phyloP scores from a whole-genome alignment of 768 basidiomycete species.

The Mycena belliarum region DNA sequence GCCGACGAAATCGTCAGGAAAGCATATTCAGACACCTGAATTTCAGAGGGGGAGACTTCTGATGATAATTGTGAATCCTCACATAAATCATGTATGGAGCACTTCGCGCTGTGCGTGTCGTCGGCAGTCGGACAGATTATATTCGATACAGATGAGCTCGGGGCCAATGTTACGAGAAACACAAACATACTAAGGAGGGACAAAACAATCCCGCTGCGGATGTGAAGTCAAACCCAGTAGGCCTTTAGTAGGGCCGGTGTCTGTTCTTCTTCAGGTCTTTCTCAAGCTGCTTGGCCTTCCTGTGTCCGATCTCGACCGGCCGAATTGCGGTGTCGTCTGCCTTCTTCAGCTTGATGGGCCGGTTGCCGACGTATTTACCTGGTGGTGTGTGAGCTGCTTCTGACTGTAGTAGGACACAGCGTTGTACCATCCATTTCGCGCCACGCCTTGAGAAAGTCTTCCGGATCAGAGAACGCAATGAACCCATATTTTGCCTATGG shows the following conservation, averaged over 20 bases:
- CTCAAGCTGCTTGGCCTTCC: conserved; percentile 89
- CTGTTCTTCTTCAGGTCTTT: conserved; percentile 91
- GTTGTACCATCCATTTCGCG: conserved; percentile 96
- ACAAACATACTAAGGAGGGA: conserved; percentile 11
- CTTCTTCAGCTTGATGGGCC: conserved; percentile 96
- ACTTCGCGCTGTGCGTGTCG: not conserved
- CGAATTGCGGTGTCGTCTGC: conserved; percentile 85
- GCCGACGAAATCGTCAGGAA: too few relatives aligned
- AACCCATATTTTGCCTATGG: conserved; percentile 93
- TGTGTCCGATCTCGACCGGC: conserved; percentile 90
- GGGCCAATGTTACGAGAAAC: conserved; percentile 6
- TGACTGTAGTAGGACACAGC: not conserved
- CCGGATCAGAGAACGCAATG: conserved; percentile 96
- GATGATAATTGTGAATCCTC: not conserved
- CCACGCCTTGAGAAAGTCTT: conserved; percentile 98
- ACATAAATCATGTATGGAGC: not conserved
- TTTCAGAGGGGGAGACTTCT: too few relatives aligned
- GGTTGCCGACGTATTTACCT: conserved; percentile 98
- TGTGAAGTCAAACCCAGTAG: not conserved
- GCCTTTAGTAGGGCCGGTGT: conserved; percentile 73
- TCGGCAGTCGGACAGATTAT: conserved; percentile 6
- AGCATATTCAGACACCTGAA: too few relatives aligned
- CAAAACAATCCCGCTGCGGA: not conserved
- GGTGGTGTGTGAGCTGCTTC: conserved; percentile 5
- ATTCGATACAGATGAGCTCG: conserved; percentile 21